These are phyloP conservation scores for Pterulicium gracile DNA, from an alignment of 1,284 basidiomycete species.

Conservation along the genomic window DNA sequence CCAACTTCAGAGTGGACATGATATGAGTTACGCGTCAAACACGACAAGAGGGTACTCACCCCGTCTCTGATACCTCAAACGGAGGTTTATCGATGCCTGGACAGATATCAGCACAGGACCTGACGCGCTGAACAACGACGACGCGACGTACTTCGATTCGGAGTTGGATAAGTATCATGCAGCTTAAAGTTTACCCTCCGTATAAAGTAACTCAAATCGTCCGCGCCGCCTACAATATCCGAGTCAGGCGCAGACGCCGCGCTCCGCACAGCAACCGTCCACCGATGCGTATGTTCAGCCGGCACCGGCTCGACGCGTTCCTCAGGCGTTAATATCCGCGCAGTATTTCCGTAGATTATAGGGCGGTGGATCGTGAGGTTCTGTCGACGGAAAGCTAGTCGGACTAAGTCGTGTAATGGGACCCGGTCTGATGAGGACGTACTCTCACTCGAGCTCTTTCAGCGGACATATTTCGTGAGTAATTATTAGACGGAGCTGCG, in stretches of 20 bases:
- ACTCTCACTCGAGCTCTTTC: background rate
- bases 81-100: slow-evolving; percentile 87
- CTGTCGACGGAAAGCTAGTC: slow-evolving; percentile 32
- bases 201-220: slow-evolving; percentile 83
- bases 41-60: slow-evolving; percentile 29
- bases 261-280: slow-evolving; percentile 92
- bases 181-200: slow-evolving; percentile 96
- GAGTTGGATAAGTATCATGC: slow-evolving; percentile 93
- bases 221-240: slow-evolving; percentile 74
- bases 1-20: slow-evolving; percentile 52
- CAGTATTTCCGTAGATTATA: slow-evolving; percentile 95
- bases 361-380: slow-evolving; percentile 85
- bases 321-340: slow-evolving; percentile 67
- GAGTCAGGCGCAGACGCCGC: slow-evolving; percentile 54
- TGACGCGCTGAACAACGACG: slow-evolving; percentile 3
- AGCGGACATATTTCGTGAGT: background rate
- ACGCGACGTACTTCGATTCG: slow-evolving; percentile 68
- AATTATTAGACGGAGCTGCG: no score
- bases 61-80: slow-evolving; percentile 92
- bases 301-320: slow-evolving; percentile 52
- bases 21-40: background rate
- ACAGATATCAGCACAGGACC: slow-evolving; percentile 5
- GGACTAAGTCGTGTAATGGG: background rate
- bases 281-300: slow-evolving; percentile 87
- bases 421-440: background rate